These are phyloP conservation scores for Teunomyces lycoperdinae DNA, from an alignment of 805 yeast species.

Conservation along the genomic window DNA sequence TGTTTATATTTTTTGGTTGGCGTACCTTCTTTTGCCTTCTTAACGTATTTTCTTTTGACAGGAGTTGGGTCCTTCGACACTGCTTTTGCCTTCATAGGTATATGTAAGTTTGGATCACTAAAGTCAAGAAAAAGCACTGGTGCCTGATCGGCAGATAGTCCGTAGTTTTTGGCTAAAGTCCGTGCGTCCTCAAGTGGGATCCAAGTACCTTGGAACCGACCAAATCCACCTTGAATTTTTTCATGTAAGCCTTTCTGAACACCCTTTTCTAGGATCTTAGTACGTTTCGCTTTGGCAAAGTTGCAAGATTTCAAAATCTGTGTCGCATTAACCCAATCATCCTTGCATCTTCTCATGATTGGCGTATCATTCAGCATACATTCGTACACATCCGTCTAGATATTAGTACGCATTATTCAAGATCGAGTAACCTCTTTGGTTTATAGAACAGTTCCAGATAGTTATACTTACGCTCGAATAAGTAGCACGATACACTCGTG, in stretches of 20 bases:
- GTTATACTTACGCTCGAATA: slow-evolving; percentile 40
- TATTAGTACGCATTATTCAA: slow-evolving; percentile 6
- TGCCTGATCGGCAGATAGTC: slow-evolving; percentile 36
- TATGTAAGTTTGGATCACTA: slow-evolving; percentile 32
- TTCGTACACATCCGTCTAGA: slow-evolving; percentile 66
- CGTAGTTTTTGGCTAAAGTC: slow-evolving; percentile 38
- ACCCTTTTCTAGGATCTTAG: slow-evolving; percentile 86
- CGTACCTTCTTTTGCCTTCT: slow-evolving; percentile 53
- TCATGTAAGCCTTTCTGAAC: slow-evolving; percentile 90
- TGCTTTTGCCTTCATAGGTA: slow-evolving; percentile 34
- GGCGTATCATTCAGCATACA: slow-evolving; percentile 64
- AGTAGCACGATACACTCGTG: slow-evolving; percentile 44
- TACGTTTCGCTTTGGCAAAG: slow-evolving; percentile 91
- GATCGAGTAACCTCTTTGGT: neutral
- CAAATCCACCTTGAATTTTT: slow-evolving; percentile 96
- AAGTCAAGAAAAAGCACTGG: slow-evolving; percentile 41
- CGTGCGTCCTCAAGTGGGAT: slow-evolving; percentile 78
- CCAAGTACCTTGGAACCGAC: slow-evolving; percentile 97
- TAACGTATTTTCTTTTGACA: slow-evolving; percentile 41
- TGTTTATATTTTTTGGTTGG: slow-evolving; percentile 39
- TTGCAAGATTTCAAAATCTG: slow-evolving; percentile 91
- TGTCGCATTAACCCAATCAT: slow-evolving; percentile 97
- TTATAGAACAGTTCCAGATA: neutral
- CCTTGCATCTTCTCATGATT: slow-evolving; percentile 85
- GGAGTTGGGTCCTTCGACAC: slow-evolving; percentile 41